Base-by-base conservation (phyloP, 192 early-diverging fungal species). In the Umbelopsis ramanniana region DNA sequence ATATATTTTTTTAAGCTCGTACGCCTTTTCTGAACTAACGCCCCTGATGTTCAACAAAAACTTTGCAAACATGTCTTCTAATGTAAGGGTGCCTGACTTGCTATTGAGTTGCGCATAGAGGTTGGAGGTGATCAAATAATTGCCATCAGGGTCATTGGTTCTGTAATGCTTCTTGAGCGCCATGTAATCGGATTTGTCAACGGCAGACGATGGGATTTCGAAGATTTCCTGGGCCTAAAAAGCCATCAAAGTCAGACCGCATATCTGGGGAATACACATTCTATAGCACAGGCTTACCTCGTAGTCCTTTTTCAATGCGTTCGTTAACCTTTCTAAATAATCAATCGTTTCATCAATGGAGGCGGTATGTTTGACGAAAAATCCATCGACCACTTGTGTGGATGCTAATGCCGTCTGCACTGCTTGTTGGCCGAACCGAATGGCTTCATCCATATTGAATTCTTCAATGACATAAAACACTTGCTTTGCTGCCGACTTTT, bases 381-480 rank as follows among this genome's bases (percentile, higher is more conserved):
- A 95, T 0, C 92, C 91, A 63, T 97, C 83, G 33, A 87, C 71
- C 4, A 96, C 75, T 77, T 97, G 95, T 17, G 85, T 87, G 35
- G 88, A 81, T 2, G 91, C 88, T 52, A 97, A 77, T 0, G 93
- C 91, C 5, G 95, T 90, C 23, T 86, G 84, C 14, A 97, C 85
- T 0, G 89, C 82, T 2, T 85, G 83, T 50, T 86, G 69, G 22
- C 92, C 89, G 67, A 94, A 83, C 21, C 86, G 76, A 10, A 82
- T 74, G 4, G 84, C 86, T 4, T 87, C 89, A n/a, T 90, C 89
- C 0, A 82, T 76, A 53, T 87, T 86, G 50, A 87, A 85, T 22
- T 94, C 92, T 81, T 99, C 97, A 23, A 99, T 82, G 24, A 99
- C 77, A 71, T 99, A 99, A 40, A 96, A 88, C 12, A 95, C 83